These are phyloP conservation scores for Colletotrichum horii DNA, from an alignment of 2,329 filamentous ascomycete species.

Conservation along the genomic window DNA sequence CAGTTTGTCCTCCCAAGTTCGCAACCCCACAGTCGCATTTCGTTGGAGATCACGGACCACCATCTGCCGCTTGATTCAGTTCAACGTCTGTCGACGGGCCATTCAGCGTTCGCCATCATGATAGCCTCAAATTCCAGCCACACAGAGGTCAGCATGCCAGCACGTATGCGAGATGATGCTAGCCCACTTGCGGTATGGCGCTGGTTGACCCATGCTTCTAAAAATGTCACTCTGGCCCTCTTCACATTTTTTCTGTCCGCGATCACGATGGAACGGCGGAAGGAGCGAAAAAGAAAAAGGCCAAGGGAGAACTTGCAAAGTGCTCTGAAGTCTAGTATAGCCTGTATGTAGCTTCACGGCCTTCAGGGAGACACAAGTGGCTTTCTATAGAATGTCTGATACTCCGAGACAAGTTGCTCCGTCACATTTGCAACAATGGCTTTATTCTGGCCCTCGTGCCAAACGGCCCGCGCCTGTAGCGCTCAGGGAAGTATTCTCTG, in stretches of 20 bases:
- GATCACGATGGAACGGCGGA: background rate
- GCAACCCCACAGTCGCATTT: constrained; percentile 8
- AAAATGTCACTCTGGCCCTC: constrained; percentile 1
- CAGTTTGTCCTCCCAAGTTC: background rate
- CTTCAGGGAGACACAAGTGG: background rate
- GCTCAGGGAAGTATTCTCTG: background rate
- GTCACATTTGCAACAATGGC: background rate
- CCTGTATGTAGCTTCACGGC: background rate
- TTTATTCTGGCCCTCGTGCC: constrained; percentile 5
- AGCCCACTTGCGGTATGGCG: constrained; percentile 4
- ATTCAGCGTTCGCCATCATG: background rate
- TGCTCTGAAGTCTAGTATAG: background rate
- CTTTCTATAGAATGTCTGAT: background rate
- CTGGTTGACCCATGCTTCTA: background rate
- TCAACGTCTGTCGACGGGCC: constrained; percentile 3
- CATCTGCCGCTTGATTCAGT: background rate
- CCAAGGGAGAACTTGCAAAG: background rate
- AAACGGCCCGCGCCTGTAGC: background rate
- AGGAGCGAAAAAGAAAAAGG: background rate
- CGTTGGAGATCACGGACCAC: constrained; percentile 12
- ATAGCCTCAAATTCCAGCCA: constrained; percentile 17
- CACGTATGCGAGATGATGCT: background rate
- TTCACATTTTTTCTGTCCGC: background rate
- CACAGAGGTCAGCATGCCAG: constrained; percentile 1
- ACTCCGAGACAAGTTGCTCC: constrained; percentile 2